Percentiles rank a stretch among this genome's conserved stretches.
These are phyloP conservation scores for Brassica hybrid DNA, from an alignment of 441 rosid genomes.

Conservation along the genomic window DNA sequence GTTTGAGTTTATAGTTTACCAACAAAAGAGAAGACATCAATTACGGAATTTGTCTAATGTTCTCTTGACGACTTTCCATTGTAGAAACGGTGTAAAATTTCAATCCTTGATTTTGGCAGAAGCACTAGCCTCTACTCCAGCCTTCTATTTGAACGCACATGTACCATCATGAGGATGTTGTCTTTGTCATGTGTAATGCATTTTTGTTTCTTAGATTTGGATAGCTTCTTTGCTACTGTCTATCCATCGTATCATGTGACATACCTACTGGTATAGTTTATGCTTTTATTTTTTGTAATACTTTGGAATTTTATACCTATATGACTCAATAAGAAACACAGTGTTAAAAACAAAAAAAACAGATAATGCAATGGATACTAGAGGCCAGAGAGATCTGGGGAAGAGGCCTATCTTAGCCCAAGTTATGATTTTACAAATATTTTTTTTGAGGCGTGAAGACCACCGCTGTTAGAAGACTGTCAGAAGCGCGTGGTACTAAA, in stretches of 20 bases:
- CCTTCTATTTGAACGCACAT: not conserved
- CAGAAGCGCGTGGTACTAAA: conserved; percentile 2
- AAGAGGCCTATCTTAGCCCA: not conserved
- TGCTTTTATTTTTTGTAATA: not conserved
- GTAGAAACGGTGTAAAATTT: too few relatives aligned
- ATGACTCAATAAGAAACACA: not conserved
- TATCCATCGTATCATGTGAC: not conserved
- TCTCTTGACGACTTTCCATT: too few relatives aligned
- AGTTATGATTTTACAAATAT: not conserved
- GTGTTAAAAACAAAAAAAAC: not conserved
- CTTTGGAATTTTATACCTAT: not conserved
- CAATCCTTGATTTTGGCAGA: not conserved
- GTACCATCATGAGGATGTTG: not conserved
- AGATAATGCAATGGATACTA: not conserved
- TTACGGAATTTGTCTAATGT: too few relatives aligned
- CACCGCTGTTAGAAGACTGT: not conserved
- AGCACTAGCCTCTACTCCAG: not conserved
- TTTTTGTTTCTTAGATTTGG: not conserved
- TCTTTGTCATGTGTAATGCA: not conserved
- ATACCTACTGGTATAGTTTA: not conserved
- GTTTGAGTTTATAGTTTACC: not conserved
- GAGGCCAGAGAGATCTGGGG: not conserved
- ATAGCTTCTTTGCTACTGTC: not conserved
- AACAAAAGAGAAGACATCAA: too few relatives aligned
- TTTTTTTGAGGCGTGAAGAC: not conserved